These are phyloP conservation scores for Psilocybe cubensis DNA, from an alignment of 768 basidiomycete genomes.

Conservation along the genomic window DNA sequence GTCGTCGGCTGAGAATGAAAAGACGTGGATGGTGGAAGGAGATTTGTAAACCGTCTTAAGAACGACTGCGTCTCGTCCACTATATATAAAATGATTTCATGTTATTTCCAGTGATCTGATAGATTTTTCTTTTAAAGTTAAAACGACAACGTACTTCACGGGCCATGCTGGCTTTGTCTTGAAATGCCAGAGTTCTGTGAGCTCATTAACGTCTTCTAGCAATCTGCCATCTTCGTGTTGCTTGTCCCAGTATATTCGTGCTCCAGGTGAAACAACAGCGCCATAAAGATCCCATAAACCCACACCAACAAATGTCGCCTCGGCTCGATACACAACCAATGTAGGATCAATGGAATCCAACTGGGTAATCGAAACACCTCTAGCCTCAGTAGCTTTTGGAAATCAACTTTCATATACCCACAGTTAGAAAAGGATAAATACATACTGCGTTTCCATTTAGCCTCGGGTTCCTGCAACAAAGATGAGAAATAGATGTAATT, in stretches of 20 bases:
- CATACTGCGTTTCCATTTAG: constrained; percentile 93
- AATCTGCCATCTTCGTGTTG: constrained; percentile 84
- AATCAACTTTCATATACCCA: constrained; percentile 9
- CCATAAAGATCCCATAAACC: constrained; percentile 94
- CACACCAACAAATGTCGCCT: constrained; percentile 96
- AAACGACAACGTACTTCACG: constrained; percentile 67
- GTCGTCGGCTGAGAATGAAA: constrained; percentile 93
- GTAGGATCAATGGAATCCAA: constrained; percentile 97
- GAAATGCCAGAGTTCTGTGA: constrained; percentile 93
- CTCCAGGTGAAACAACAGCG: constrained; percentile 85
- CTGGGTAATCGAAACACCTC: constrained; percentile 93
- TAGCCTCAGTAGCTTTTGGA: constrained; percentile 71
- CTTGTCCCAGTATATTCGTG: constrained; percentile 86
- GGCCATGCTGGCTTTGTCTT: constrained; percentile 95
- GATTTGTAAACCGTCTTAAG: constrained; percentile 98
- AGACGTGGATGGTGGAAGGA: constrained; percentile 91
- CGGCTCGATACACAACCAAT: constrained; percentile 92
- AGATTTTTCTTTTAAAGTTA: constrained; percentile 8
- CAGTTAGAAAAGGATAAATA: constrained; percentile 12
- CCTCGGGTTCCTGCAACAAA: constrained; percentile 94
- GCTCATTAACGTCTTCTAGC: constrained; percentile 87
- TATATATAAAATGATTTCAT: constrained; percentile 31
- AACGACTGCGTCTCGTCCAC: constrained; percentile 88
- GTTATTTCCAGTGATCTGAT: constrained; percentile 16
- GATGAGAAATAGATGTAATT: constrained; percentile 99